Evolutionary conservation across 192 early-diverging fungal genomes (phyloP).

Genomic region (Mortierella claussenii): DNA sequence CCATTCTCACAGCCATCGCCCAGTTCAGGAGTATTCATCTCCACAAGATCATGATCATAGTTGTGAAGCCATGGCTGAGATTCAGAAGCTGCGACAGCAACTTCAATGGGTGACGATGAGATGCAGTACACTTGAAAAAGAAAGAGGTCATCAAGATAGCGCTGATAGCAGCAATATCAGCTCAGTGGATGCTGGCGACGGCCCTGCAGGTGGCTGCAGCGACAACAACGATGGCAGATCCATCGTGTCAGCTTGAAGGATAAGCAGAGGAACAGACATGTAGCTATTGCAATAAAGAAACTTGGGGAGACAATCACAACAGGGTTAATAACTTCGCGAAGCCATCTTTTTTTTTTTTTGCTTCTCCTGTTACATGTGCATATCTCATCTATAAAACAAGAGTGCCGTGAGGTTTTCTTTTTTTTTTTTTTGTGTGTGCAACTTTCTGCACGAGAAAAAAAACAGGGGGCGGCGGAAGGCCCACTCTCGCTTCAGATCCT

Average conservation of each 20-base stretch:
- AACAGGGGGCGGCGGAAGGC: too few relatives aligned
- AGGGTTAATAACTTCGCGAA: too few relatives aligned
- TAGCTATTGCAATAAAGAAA: too few relatives aligned
- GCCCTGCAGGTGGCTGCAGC: not conserved
- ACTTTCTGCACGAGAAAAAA: too few relatives aligned
- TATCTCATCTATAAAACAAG: too few relatives aligned
- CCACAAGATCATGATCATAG: constrained; percentile 9
- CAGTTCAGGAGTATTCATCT: not conserved
- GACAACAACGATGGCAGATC: not conserved
- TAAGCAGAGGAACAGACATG: too few relatives aligned
- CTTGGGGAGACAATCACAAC: too few relatives aligned
- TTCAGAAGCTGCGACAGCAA: constrained; percentile 39
- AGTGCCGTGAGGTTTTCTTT: not conserved
- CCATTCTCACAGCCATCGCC: constrained; percentile 12
- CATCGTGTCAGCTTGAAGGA: not conserved
- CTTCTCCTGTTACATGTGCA: too few relatives aligned
- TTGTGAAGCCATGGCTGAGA: constrained; percentile 43
- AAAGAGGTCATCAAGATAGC: constrained; percentile 2
- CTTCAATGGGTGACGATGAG: constrained; percentile 29
- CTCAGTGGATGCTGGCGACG: not conserved
- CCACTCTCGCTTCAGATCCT: too few relatives aligned
- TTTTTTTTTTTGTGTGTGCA: constrained; percentile 1
- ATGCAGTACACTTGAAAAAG: constrained; percentile 12
- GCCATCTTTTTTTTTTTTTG: too few relatives aligned
- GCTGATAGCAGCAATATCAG: not conserved